Conservation (phyloP, 495 filamentous ascomycete genomes). For the Lineolata rhizophorae region DNA sequence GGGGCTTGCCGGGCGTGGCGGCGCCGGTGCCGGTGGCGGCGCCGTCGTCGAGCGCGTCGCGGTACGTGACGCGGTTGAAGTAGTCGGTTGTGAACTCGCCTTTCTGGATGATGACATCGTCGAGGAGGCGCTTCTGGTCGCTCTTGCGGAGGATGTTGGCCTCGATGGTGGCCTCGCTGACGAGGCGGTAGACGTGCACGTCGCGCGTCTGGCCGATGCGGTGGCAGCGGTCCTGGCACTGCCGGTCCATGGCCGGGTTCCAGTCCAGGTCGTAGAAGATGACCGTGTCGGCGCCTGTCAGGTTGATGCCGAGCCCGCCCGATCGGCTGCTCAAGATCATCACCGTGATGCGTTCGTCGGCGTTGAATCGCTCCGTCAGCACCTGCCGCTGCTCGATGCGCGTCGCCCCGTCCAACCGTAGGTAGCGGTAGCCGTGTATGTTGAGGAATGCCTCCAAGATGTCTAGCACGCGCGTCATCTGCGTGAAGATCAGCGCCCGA, state of each 20-base stretch:
- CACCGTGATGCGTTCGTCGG: conserved; percentile 70
- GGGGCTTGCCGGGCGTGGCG: too few species aligned
- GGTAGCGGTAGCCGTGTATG: conserved; percentile 91
- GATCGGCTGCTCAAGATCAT: conserved; percentile 93
- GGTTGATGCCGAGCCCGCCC: conserved; percentile 85
- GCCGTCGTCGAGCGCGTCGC: conserved; percentile 44
- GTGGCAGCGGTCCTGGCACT: conserved; percentile 94
- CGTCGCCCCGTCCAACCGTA: conserved; percentile 83
- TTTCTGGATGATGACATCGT: conserved; percentile 96
- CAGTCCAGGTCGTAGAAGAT: conserved; percentile 99
- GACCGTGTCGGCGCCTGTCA: conserved; percentile 92
- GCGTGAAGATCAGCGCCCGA: conserved; percentile 91
- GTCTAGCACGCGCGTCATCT: conserved; percentile 98
- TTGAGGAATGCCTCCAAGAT: conserved; percentile 96
- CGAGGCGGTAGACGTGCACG: conserved; percentile 94
- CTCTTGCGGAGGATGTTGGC: conserved; percentile 94
- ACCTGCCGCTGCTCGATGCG: conserved; percentile 91
- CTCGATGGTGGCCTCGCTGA: conserved; percentile 95
- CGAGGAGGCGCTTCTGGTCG: conserved; percentile 91
- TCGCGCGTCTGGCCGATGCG: conserved; percentile 96
- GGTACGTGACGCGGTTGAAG: conserved; percentile 59
- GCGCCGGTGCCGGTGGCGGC: conserved; percentile 16
- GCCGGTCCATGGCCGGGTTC: conserved; percentile 99
- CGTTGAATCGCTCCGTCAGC: conserved; percentile 91
- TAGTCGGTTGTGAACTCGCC: conserved; percentile 97